Evolutionary conservation across 2,329 filamentous ascomycete genomes (phyloP).

Genomic region (Penicillium griseofulvum): DNA sequence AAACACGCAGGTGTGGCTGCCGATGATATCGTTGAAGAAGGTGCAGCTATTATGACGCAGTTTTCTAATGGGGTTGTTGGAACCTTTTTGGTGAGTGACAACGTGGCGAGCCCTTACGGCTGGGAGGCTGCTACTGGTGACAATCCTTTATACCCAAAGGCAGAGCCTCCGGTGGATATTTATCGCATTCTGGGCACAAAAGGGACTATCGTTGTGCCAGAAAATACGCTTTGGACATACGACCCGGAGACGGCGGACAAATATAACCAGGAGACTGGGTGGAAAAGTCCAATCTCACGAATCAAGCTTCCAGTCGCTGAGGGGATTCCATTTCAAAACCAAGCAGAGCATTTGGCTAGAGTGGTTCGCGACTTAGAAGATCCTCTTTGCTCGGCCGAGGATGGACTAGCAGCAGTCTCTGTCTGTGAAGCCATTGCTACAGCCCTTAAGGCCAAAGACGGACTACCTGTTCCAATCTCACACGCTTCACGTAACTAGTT

Average conservation of each 20-base stretch:
- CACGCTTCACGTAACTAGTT: neutral
- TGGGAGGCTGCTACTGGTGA: slow-evolving; percentile 14
- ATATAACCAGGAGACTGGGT: neutral
- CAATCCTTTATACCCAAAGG: slow-evolving; percentile 7
- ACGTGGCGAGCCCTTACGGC: slow-evolving; percentile 11
- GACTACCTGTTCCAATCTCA: neutral
- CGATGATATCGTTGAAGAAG: neutral
- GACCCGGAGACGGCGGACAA: neutral
- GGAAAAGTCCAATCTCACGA: neutral
- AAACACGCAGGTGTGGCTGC: too few species aligned
- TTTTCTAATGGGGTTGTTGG: slow-evolving; percentile 13
- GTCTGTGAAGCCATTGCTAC: slow-evolving; percentile 6
- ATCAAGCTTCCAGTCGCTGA: neutral
- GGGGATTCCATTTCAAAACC: slow-evolving; percentile 2
- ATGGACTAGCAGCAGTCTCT: slow-evolving; percentile 10
- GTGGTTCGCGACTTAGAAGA: slow-evolving; percentile 4
- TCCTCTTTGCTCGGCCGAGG: slow-evolving; percentile 11
- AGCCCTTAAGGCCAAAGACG: neutral
- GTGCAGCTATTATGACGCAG: slow-evolving; percentile 11
- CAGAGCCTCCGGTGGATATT: neutral
- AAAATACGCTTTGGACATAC: neutral
- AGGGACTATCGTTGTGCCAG: neutral
- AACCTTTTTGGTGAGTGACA: slow-evolving; percentile 13
- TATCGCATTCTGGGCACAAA: slow-evolving; percentile 4
- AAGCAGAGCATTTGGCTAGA: slow-evolving; percentile 4